These are phyloP conservation scores for Pleurozium schreberi DNA, from an alignment of 225 moss, liverwort and hornwort species.

Conservation along the genomic window DNA sequence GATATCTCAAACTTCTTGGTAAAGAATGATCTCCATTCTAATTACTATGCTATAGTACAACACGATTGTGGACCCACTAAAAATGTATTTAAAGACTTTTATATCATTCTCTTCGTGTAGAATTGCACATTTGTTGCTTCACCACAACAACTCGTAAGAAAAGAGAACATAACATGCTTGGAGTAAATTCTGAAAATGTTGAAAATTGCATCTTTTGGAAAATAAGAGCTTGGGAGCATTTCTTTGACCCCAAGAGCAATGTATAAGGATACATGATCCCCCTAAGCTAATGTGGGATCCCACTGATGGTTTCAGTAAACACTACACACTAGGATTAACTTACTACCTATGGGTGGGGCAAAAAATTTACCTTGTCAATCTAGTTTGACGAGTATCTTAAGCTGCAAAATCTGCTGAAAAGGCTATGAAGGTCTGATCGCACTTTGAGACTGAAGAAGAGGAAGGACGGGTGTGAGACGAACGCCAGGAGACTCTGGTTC, in stretches of 20 bases:
- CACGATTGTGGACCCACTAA: no score
- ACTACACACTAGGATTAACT: not conserved
- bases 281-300: not conserved
- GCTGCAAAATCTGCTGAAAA: not conserved
- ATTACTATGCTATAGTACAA: no score
- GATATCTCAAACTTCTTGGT: not conserved
- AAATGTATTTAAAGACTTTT: no score
- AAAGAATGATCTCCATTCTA: not conserved
- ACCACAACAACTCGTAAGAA: not conserved
- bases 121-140: not conserved
- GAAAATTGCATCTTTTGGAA: not conserved
- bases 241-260: not conserved
- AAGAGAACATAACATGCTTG: not conserved
- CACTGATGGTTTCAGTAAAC: not conserved
- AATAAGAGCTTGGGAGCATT: not conserved
- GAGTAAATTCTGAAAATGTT: not conserved
- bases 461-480: conserved; percentile 29
- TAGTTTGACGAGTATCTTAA: not conserved
- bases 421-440: conserved; percentile 23
- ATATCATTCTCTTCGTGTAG: not conserved
- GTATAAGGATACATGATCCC: not conserved
- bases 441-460: conserved; percentile 35
- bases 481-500: conserved; percentile 23
- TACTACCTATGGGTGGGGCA: not conserved
- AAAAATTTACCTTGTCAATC: not conserved